Evolutionary conservation across 2,329 filamentous ascomycete genomes (phyloP), one percentile per base, ranked within the genome.

Genomic region (Apiospora saccharicola): DNA sequence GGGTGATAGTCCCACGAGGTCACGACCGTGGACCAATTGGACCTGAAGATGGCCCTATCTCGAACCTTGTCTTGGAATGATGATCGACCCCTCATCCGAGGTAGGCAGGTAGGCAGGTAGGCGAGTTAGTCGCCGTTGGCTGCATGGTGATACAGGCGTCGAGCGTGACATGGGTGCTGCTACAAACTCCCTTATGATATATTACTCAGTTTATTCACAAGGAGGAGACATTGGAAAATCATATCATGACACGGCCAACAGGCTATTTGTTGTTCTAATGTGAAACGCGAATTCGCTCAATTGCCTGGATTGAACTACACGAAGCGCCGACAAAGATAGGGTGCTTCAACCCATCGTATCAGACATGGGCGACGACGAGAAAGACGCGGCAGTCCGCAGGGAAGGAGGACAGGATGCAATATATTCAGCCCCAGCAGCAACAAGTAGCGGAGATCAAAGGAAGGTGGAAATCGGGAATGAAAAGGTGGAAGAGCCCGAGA

Each of bases 1-100:
- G 53, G 30, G 57, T 64, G 57, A 64, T 41, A 10, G 3, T 41
- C 12, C 57, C 57, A 64, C 34, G 57, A 64, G 57, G 57, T 61
- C 30, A 12, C 13, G 34, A 6, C 14, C 57, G 19, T 64, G 57
- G 57, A 24, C 57, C 57, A 64, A 64, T 41, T 4, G 6, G 13
- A 24, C 1, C 19, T 24, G 57, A 24, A 41, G 8, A n/a, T n/a
- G 8, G 22, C 57, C 4, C 19, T 64, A 41, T 64, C 34, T 10
- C 22, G 30, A 64, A 41, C 57, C 19, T 14, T 41, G 12, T n/a
- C 30, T 41, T n/a, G 57, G 34, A 64, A n/a, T n/a, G 1, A 8
- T 41, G 57, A 5, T 24, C 1, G 22, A 41, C 19, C 19, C 57
- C 22, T n/a, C 30, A 24, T 24, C 30, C 22, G 57, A 22, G 8